Percentiles rank a stretch among this genome's conserved stretches.
Evolutionary conservation across 495 filamentous ascomycete species (phyloP).

Genomic region (Staphylotrichum longicolle): DNA sequence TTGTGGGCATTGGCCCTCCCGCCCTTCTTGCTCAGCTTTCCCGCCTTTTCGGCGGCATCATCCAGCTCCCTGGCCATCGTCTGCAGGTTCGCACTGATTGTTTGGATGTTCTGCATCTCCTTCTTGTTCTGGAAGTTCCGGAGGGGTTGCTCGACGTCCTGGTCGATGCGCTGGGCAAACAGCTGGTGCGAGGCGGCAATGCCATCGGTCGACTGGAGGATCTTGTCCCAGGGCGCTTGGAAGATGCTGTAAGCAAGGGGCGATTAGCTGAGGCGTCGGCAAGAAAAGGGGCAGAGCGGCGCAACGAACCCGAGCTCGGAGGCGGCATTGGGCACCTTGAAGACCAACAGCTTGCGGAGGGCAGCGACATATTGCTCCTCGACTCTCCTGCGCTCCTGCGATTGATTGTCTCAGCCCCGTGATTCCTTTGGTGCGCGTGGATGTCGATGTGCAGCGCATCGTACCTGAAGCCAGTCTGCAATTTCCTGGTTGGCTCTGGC

Average conservation of each 20-base stretch:
- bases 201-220: slow-evolving; percentile 73
- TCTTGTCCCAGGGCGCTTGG: slow-evolving; percentile 86
- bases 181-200: slow-evolving; percentile 81
- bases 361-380: slow-evolving; percentile 89
- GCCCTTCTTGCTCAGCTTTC: slow-evolving; percentile 80
- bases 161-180: slow-evolving; percentile 80
- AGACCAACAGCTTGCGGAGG: slow-evolving; percentile 74
- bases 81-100: slow-evolving; percentile 75
- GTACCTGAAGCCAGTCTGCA: slow-evolving; percentile 95
- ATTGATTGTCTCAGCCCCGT: slow-evolving; percentile 27
- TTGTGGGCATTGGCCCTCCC: slow-evolving; percentile 76
- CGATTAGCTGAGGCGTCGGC: slow-evolving; percentile 22
- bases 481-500: slow-evolving; percentile 85
- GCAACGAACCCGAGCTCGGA: slow-evolving; percentile 77
- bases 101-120: slow-evolving; percentile 82
- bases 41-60: slow-evolving; percentile 76
- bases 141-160: slow-evolving; percentile 84
- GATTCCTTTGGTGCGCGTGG: neutral
- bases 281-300: slow-evolving; percentile 13
- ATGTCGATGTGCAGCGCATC: slow-evolving; percentile 19
- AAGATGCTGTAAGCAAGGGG: slow-evolving; percentile 64
- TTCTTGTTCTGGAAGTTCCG: slow-evolving; percentile 65
- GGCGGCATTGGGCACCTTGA: slow-evolving; percentile 65
- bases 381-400: slow-evolving; percentile 86
- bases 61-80: slow-evolving; percentile 84